Percentiles rank a stretch among this genome's conserved stretches.
Evolutionary conservation across 345 rosid species (phyloP).

Genomic region (Viola odorata): DNA sequence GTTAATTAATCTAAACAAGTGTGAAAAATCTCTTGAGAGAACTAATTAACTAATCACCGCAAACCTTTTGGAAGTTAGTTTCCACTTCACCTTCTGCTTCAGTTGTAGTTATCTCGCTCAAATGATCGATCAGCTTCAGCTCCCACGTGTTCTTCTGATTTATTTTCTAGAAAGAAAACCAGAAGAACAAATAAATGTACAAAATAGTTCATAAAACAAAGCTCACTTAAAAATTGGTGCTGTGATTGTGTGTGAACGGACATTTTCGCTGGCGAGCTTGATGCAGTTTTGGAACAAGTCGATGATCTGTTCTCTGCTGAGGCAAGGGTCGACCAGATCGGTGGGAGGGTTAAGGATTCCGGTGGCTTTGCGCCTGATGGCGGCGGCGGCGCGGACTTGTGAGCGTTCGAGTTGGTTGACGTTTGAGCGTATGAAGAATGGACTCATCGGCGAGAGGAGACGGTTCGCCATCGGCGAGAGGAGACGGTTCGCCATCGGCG

Average conservation of each 20-base stretch:
- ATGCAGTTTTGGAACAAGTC: slow-evolving; percentile 86
- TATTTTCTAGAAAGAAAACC: slow-evolving; percentile 17
- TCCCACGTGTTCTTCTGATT: slow-evolving; percentile 25
- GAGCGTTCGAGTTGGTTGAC: slow-evolving; percentile 75
- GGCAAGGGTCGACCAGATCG: slow-evolving; percentile 45
- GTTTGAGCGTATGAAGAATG: slow-evolving; percentile 77
- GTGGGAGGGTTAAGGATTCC: slow-evolving; percentile 16
- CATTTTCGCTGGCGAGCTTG: slow-evolving; percentile 95
- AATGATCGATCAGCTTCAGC: slow-evolving; percentile 31
- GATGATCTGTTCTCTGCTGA: slow-evolving; percentile 69
- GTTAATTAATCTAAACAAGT: no score
- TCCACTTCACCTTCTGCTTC: slow-evolving; percentile 79
- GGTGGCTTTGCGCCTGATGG: slow-evolving; percentile 66
- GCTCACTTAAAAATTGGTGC: background rate
- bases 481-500: slow-evolving; percentile 1
- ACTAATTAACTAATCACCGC: background rate
- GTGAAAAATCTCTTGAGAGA: background rate
- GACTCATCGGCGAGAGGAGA: slow-evolving; percentile 70
- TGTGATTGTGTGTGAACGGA: slow-evolving; percentile 16
- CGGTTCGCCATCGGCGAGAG: slow-evolving; percentile 25
- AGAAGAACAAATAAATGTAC: background rate
- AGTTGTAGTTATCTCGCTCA: slow-evolving; percentile 71
- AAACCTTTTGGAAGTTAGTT: slow-evolving; percentile 91
- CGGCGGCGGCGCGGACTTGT: slow-evolving; percentile 79
- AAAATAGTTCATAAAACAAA: no score